phyloP scores from a whole-genome alignment of 2,329 filamentous ascomycete genomes.

The Colletotrichum gloeosporioides region DNA sequence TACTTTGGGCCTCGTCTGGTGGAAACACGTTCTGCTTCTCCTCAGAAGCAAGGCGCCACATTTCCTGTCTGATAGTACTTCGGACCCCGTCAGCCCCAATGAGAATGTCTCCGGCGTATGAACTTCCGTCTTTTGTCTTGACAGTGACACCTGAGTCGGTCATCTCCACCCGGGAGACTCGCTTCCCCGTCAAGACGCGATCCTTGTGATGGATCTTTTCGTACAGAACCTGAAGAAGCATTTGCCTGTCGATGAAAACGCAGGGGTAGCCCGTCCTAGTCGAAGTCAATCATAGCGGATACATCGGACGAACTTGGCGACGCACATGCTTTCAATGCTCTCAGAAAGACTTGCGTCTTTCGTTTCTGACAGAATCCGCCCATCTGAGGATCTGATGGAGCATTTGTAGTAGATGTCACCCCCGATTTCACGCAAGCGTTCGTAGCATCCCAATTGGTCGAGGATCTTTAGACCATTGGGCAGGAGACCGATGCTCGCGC shows the following conservation, averaged over 20 bases:
- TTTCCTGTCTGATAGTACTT: conserved; percentile 37
- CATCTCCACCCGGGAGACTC: conserved; percentile 8
- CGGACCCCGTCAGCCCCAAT: conserved; percentile 46
- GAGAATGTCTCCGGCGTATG: conserved; percentile 36
- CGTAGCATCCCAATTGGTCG: conserved; percentile 48
- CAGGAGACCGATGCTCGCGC: conserved; percentile 50
- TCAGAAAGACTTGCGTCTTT: not conserved
- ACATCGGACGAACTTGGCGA: not conserved
- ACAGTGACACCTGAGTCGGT: conserved; percentile 27
- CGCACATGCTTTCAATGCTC: not conserved
- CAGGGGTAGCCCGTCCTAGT: conserved; percentile 31
- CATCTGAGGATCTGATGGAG: not conserved
- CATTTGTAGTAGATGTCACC: conserved; percentile 3
- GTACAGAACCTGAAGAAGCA: conserved; percentile 37
- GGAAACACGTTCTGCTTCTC: not conserved
- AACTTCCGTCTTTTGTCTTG: conserved; percentile 30
- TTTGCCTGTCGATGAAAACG: conserved; percentile 39
- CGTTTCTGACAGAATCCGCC: conserved; percentile 22
- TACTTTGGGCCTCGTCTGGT: conserved; percentile 15
- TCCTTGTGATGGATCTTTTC: conserved; percentile 34
- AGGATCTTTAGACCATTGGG: conserved; percentile 49
- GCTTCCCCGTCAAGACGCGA: conserved; percentile 13
- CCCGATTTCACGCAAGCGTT: conserved; percentile 27
- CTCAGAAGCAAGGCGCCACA: conserved; percentile 23
- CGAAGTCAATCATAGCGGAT: not conserved